Base-by-base conservation (phyloP, 1,139 yeast species). In the Debaryomyces singareniensis region DNA sequence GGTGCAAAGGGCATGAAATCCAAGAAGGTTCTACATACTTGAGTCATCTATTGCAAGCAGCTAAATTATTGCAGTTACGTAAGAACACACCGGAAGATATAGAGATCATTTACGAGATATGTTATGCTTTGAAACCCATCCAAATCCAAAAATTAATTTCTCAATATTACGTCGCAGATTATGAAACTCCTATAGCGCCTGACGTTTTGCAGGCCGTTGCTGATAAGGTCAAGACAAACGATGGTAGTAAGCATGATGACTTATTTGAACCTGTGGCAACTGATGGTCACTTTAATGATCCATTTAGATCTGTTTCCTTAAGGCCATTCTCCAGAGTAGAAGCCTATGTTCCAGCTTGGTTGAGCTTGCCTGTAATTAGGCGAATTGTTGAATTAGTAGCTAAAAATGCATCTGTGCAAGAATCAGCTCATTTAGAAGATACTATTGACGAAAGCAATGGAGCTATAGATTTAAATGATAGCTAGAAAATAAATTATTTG, bases 1-100 rank as follows among this genome's bases (percentile, higher is more conserved):
- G 98, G 98, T 91, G 98, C 60, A 91, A 87, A 61, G 78, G 91
- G 4, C 96, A 91, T 55, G 94, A 84, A 36, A 76, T 93, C 43
- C 82, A 85, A 32, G 96, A 89, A 51, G 96, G 95, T 4, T 75
- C 91, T n/a, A 75, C 81, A 24, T 80, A 87, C 49, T 71, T 93
- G 53, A 81, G 83, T 41, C 97, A 89, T 53, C 70, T 93, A 51
- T 72, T 87, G 50, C 98, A 93, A 61, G 93, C 95, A 15, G 93
- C 96, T 29, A 93, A 93, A 61, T 67, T 93, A 40, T 67, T 93
- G 49, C 99, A 93, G 61, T 74, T 91, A 52, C 77, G 94, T 57
- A 91, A 89, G 64, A 82, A 83, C 44, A 82, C 95, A 13, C 73
- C 83, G 20, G 95, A 83, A 41, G 98, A 93, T 58, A 85, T 89